Evolutionary conservation across 2,329 filamentous ascomycete genomes (phyloP).

Genomic region (Trichoderma arundinaceum): DNA sequence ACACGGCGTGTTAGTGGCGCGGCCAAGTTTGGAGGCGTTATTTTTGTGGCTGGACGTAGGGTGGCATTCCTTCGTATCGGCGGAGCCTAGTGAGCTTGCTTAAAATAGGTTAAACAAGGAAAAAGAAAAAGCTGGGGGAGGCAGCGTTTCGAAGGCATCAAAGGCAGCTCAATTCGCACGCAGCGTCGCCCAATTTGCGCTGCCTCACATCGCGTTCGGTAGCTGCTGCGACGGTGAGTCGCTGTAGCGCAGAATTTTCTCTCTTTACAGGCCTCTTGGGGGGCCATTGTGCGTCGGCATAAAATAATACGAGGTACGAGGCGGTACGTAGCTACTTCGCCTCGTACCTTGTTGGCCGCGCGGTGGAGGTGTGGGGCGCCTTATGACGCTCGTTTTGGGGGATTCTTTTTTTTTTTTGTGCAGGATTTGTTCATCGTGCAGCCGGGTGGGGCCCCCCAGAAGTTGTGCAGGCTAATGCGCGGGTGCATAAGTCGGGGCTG

Average conservation of each 20-base stretch:
- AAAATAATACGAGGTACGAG: constrained; percentile 3
- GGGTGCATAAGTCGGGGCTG: background rate
- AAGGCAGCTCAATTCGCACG: too few species aligned
- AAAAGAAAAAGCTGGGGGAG: background rate
- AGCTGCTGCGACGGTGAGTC: background rate
- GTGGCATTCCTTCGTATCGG: constrained; percentile 31
- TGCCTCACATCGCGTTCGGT: background rate
- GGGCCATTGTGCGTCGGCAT: too few species aligned
- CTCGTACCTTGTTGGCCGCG: background rate
- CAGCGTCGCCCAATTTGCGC: background rate
- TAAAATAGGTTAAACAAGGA: background rate
- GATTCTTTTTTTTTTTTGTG: background rate
- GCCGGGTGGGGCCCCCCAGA: too few species aligned
- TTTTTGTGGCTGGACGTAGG: constrained; percentile 18
- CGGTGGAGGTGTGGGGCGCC: background rate
- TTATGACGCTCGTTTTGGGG: constrained; percentile 3
- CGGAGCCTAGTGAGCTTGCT: constrained; percentile 5
- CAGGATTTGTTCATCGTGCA: constrained; percentile 1
- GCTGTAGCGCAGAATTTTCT: background rate
- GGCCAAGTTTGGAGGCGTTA: too few species aligned
- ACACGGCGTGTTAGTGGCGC: background rate
- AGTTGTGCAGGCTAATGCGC: too few species aligned
- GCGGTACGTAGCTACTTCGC: background rate
- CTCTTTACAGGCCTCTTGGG: too few species aligned
- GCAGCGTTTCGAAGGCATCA: background rate